These are phyloP conservation scores for Staphylotrichum tortipilum DNA, from an alignment of 495 filamentous ascomycete species.

Conservation along the genomic window DNA sequence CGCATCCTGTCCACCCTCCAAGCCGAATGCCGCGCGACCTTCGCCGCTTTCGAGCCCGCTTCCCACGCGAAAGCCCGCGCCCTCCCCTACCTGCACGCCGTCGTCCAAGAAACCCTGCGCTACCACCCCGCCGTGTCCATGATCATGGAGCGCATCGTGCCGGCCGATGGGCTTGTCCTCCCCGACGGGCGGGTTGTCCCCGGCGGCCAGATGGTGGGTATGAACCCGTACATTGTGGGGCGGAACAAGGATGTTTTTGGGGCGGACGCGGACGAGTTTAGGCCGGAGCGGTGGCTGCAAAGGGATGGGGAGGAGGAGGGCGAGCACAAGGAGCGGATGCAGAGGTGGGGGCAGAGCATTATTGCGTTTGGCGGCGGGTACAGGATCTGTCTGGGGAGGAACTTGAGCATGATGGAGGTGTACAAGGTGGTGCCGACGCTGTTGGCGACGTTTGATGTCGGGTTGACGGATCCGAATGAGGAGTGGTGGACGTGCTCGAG, in stretches of 20 bases:
- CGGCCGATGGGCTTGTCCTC: slow-evolving; percentile 41
- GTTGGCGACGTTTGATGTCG: slow-evolving; percentile 43
- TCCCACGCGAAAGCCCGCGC: slow-evolving; percentile 16
- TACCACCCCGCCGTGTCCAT: slow-evolving; percentile 48
- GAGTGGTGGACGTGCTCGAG: slow-evolving; percentile 16
- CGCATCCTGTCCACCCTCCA: slow-evolving; percentile 19
- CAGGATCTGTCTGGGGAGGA: slow-evolving; percentile 56
- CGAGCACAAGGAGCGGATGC: slow-evolving; percentile 11
- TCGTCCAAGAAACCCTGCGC: slow-evolving; percentile 52
- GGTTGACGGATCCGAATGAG: slow-evolving; percentile 13
- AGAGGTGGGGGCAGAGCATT: slow-evolving; percentile 16
- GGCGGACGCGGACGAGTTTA: slow-evolving; percentile 37
- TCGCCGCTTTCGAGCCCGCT: slow-evolving; percentile 7
- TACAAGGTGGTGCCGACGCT: slow-evolving; percentile 58
- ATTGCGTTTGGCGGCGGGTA: slow-evolving; percentile 53
- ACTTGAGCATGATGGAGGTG: slow-evolving; percentile 55
- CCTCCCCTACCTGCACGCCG: slow-evolving; percentile 51
- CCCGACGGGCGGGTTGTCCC: slow-evolving; percentile 45
- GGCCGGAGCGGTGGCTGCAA: slow-evolving; percentile 42
- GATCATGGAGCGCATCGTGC: slow-evolving; percentile 50
- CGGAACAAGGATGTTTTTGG: slow-evolving; percentile 42
- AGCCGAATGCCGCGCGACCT: slow-evolving; percentile 11
- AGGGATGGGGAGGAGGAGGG: slow-evolving; percentile 21
- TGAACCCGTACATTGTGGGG: slow-evolving; percentile 29
- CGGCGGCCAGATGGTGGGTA: slow-evolving; percentile 32